Evolutionary conservation across 768 basidiomycete genomes (phyloP).

Genomic region (Dictyophora rubrovolvata): DNA sequence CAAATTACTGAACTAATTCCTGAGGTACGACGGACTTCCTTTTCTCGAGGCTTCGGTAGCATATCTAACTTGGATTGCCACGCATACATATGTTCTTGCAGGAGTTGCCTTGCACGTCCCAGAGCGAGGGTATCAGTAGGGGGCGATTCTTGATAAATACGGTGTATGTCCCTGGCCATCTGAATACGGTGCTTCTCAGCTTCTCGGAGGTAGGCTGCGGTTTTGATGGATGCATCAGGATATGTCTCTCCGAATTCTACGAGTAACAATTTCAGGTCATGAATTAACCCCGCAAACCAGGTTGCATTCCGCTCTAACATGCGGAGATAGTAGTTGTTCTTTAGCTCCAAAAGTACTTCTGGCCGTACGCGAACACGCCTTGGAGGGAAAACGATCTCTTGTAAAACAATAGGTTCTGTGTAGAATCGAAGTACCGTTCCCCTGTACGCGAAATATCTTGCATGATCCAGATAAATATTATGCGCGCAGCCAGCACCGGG

Average conservation of each 20-base stretch:
- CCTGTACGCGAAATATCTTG: slow-evolving; percentile 78
- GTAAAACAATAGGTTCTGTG: slow-evolving; percentile 68
- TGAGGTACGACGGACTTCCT: slow-evolving; percentile 41
- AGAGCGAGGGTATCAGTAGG: slow-evolving; percentile 81
- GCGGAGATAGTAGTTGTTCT: slow-evolving; percentile 81
- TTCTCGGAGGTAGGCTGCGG: slow-evolving; percentile 59
- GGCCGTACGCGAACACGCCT: slow-evolving; percentile 77
- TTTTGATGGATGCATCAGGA: slow-evolving; percentile 38
- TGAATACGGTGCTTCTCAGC: slow-evolving; percentile 58
- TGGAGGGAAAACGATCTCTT: slow-evolving; percentile 85
- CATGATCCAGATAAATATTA: slow-evolving; percentile 88
- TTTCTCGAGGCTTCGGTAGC: slow-evolving; percentile 65
- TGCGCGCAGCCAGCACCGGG: slow-evolving; percentile 86
- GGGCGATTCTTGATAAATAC: slow-evolving; percentile 68
- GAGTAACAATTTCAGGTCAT: slow-evolving; percentile 66
- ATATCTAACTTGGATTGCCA: slow-evolving; percentile 93
- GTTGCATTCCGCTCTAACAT: slow-evolving; percentile 58
- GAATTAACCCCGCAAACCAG: slow-evolving; percentile 69
- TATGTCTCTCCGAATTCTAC: slow-evolving; percentile 78
- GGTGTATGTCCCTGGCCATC: slow-evolving; percentile 61
- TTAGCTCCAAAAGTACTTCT: slow-evolving; percentile 80
- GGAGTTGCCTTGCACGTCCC: slow-evolving; percentile 73
- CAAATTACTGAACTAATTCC: slow-evolving; percentile 68
- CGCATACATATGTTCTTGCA: slow-evolving; percentile 92
- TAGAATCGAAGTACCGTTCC: slow-evolving; percentile 86